Conservation (phyloP, 73 alveolate genomes). For the Paramecium biaurelia region DNA sequence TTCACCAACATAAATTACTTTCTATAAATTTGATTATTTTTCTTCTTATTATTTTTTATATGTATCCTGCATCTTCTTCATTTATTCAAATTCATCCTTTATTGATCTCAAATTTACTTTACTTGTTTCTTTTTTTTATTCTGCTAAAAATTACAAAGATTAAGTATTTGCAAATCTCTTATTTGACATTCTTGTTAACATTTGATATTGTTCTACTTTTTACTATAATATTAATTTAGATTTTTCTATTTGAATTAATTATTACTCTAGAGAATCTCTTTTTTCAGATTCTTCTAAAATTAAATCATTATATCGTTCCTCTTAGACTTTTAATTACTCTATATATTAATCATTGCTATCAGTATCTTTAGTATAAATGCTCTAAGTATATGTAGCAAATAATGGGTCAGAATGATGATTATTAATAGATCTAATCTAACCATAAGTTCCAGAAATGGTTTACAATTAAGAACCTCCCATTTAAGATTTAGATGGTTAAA, state of each 20-base stretch:
- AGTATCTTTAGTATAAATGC: neutral
- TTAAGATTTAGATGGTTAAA: neutral
- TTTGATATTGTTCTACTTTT: neutral
- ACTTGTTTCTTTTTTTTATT: neutral
- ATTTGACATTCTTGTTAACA: neutral
- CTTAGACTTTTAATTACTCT: neutral
- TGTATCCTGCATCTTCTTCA: neutral
- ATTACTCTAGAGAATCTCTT: neutral
- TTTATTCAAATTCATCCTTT: neutral
- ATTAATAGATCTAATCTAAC: conserved; percentile 33
- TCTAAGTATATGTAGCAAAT: neutral
- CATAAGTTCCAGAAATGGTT: conserved; percentile 17
- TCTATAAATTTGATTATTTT: conserved; percentile 25
- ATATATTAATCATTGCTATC: neutral
- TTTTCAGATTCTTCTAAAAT: conserved; percentile 40
- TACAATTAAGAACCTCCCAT: neutral
- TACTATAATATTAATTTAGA: neutral
- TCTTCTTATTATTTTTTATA: conserved; percentile 21
- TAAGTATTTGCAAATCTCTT: conserved; percentile 43
- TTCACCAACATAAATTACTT: conserved; percentile 44
- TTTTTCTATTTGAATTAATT: conserved; percentile 30
- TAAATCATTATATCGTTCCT: conserved; percentile 25
- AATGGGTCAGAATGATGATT: conserved; percentile 41
- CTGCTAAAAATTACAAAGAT: conserved; percentile 10
- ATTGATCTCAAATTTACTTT: neutral